These are phyloP conservation scores for Brassica balearica DNA, from an alignment of 441 rosid species.

Conservation along the genomic window DNA sequence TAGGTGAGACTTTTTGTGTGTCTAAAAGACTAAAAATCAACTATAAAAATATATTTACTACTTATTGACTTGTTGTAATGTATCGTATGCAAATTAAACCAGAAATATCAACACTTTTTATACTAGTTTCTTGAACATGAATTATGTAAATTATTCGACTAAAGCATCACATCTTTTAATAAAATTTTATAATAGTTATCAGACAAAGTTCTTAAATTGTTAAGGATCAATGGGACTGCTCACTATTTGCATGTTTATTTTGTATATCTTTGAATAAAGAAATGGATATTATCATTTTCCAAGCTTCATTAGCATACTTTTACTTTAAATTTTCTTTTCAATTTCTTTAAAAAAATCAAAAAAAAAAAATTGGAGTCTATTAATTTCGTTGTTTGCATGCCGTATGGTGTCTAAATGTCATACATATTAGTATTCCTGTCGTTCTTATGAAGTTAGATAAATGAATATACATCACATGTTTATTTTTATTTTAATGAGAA, in stretches of 20 bases:
- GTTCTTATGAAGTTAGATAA: not conserved
- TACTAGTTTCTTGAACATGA: too few species aligned
- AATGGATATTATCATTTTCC: not conserved
- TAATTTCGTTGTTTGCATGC: slow-evolving; percentile 4
- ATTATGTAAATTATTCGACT: too few species aligned
- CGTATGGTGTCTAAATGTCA: slow-evolving; percentile 5
- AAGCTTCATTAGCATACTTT: not conserved
- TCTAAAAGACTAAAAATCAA: too few species aligned
- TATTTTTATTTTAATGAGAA: not conserved
- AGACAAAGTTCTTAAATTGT: too few species aligned
- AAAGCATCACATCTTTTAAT: too few species aligned
- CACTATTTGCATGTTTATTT: not conserved
- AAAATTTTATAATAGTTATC: not conserved
- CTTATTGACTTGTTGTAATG: too few species aligned
- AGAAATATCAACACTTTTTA: too few species aligned
- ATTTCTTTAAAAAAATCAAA: too few species aligned
- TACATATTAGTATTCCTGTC: slow-evolving; percentile 11
- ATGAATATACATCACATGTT: not conserved
- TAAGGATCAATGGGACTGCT: not conserved
- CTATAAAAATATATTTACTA: too few species aligned
- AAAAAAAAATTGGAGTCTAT: not conserved
- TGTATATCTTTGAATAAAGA: not conserved
- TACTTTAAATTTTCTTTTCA: too few species aligned
- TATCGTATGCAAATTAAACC: too few species aligned
- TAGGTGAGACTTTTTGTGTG: too few species aligned